Base-by-base conservation (phyloP, 495 filamentous ascomycete species). In the Apodospora peruviana region DNA sequence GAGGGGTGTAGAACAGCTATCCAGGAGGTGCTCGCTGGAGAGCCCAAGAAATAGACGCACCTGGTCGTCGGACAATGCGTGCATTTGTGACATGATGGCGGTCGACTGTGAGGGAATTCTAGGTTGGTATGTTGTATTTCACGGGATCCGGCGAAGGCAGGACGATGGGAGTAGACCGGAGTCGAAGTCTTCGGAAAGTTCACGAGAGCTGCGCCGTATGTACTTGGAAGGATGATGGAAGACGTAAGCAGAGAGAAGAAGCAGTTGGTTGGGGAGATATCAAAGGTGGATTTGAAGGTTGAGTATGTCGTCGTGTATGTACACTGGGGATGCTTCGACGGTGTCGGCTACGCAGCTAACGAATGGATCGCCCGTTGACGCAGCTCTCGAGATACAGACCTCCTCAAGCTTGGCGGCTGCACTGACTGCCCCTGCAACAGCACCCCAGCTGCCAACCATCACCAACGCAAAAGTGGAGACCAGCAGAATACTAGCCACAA, bases 31-130 rank as follows among this genome's bases (percentile, higher is more conserved):
- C n/a, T n/a, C n/a, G n/a, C n/a, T n/a, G n/a, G n/a, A n/a, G n/a
- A n/a, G n/a, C n/a, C n/a, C n/a, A n/a, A n/a, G n/a, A 2, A 35
- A n/a, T 35, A 35, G 20, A 37, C 59, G 27, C 76, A 90, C 91
- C 85, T 96, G 91, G 69, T 96, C 91, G 77, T 97, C 91, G 67
- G 90, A 95, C 72, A 97, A 84, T 68, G 89, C 85, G 83, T 94
- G 89, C 53, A 79, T 73, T 75, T 88, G 84, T 68, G 91, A 91
- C 91, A 96, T 97, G 55, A 75, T 86, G 77, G 64, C 51, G 47
- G 53, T 51, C 46, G 52, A 49, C 36, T 50, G 34, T 45, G 56
- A 41, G 53, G 58, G 50, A 60, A 47, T 55, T 50, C 58, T 50
- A 24, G 36, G 27, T 47, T 25, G 34, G 23, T 42, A n/a, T 22